Evolutionary conservation across 2,329 filamentous ascomycete genomes (phyloP).

Genomic region (Alternaria consortialis): DNA sequence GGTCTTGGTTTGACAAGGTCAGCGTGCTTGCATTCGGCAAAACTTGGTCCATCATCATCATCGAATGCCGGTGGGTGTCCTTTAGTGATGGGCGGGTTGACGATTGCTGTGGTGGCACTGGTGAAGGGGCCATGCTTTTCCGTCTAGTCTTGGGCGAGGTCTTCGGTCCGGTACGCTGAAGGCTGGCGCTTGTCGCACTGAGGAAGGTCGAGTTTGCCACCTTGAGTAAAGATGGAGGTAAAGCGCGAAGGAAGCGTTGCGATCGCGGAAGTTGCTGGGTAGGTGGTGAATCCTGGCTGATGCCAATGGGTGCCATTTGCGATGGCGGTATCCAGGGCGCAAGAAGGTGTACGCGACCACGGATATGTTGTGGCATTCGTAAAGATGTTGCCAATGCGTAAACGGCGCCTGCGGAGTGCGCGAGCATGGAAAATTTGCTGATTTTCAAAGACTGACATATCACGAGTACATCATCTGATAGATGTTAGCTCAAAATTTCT

Average conservation of each 20-base stretch:
- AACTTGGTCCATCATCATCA: slow-evolving; percentile 61
- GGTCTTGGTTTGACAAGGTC: slow-evolving; percentile 40
- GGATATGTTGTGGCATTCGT: slow-evolving; percentile 94
- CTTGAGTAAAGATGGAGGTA: slow-evolving; percentile 90
- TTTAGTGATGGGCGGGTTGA: slow-evolving; percentile 33
- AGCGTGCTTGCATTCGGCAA: slow-evolving; percentile 52
- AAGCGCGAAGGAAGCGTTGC: slow-evolving; percentile 86
- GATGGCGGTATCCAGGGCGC: slow-evolving; percentile 96
- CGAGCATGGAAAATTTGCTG: slow-evolving; percentile 93
- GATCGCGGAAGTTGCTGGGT: slow-evolving; percentile 88
- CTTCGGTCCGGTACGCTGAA: slow-evolving; percentile 63
- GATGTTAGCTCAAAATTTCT: slow-evolving; percentile 53
- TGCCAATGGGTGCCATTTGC: slow-evolving; percentile 59
- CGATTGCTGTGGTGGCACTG: slow-evolving; percentile 19
- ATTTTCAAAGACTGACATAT: slow-evolving; percentile 94
- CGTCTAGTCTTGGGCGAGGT: slow-evolving; percentile 55
- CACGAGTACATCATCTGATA: slow-evolving; percentile 80
- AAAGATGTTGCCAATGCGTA: slow-evolving; percentile 95
- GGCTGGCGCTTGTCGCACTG: slow-evolving; percentile 85
- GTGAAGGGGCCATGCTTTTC: slow-evolving; percentile 37
- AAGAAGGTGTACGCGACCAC: slow-evolving; percentile 90
- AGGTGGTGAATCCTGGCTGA: slow-evolving; percentile 77
- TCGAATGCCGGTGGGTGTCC: slow-evolving; percentile 55
- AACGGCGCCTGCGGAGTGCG: slow-evolving; percentile 96
- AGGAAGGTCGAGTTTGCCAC: slow-evolving; percentile 97